These are phyloP conservation scores for Myxozyma vanderwaltii DNA, from an alignment of 805 yeast species.

Conservation along the genomic window DNA sequence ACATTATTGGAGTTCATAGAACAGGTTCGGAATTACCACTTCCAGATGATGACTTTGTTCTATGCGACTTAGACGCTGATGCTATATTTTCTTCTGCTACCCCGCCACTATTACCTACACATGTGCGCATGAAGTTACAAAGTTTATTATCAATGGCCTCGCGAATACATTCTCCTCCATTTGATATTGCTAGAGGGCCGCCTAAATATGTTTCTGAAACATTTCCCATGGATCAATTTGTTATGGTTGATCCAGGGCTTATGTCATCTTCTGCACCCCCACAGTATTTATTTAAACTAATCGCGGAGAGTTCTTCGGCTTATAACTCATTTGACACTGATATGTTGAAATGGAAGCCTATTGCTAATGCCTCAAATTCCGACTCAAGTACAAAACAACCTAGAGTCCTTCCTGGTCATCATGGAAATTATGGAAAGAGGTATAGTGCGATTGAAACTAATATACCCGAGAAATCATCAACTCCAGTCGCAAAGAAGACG, in stretches of 20 bases:
- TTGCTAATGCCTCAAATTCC: conserved; percentile 7
- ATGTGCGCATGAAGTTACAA: conserved; percentile 22
- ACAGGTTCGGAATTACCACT: not conserved
- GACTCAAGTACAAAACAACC: not conserved
- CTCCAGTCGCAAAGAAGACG: not conserved
- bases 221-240: conserved; percentile 21
- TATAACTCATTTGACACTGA: conserved; percentile 6
- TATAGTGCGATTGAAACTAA: not conserved
- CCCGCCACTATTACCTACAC: conserved; percentile 23
- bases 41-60: conserved; percentile 26
- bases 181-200: conserved; percentile 17
- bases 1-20: conserved; percentile 31
- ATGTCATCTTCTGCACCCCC: conserved; percentile 8
- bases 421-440: not conserved
- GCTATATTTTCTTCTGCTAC: conserved; percentile 5
- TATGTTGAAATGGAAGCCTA: conserved; percentile 3
- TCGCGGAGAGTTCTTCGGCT: conserved; percentile 14
- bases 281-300: not conserved
- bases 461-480: not conserved
- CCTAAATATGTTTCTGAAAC: conserved; percentile 26
- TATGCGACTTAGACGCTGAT: conserved; percentile 31
- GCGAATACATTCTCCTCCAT: conserved; percentile 24
- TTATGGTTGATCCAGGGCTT: conserved; percentile 8
- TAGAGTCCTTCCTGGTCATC: not conserved
- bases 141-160: conserved; percentile 16